Conservation (phyloP, 2,329 filamentous ascomycete species). For the Fusarium pseudoanthophilum region DNA sequence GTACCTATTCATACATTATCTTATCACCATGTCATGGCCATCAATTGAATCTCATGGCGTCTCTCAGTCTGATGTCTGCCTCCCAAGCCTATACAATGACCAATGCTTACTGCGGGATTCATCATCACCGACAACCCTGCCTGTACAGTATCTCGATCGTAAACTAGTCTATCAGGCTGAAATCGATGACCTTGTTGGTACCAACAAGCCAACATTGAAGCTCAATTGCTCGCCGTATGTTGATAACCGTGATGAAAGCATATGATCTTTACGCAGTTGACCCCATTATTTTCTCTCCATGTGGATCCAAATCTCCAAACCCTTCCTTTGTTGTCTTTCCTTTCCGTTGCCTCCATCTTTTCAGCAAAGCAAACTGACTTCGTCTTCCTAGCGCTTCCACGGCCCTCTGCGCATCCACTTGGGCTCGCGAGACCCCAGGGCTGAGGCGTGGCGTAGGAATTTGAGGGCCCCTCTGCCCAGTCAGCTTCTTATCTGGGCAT, state of each 20-base stretch:
- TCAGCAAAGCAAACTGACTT: constrained; percentile 6
- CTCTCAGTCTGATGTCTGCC: neutral
- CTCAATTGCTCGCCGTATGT: neutral
- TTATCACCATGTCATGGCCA: neutral
- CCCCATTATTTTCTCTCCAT: constrained; percentile 15
- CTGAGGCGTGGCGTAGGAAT: constrained; percentile 33
- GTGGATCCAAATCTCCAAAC: constrained; percentile 26
- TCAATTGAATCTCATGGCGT: neutral
- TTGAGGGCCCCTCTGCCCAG: constrained; percentile 9
- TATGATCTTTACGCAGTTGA: constrained; percentile 9
- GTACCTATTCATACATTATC: neutral
- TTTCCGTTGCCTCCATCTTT: constrained; percentile 25
- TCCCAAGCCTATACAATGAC: neutral
- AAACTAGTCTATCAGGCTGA: constrained; percentile 5
- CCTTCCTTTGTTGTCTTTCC: constrained; percentile 26
- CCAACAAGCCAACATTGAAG: neutral
- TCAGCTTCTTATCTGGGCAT: neutral
- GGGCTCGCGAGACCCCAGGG: constrained; percentile 20
- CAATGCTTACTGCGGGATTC: neutral
- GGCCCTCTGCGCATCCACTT: constrained; percentile 39
- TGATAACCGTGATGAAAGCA: neutral
- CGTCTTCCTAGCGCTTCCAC: constrained; percentile 42
- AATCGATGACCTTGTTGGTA: neutral
- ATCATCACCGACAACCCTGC: neutral
- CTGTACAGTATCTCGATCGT: neutral